Percentiles rank a stretch among this genome's conserved stretches.
These are phyloP conservation scores for Solanum appendiculatum DNA, from an alignment of 257 asterid genomes.

Conservation along the genomic window DNA sequence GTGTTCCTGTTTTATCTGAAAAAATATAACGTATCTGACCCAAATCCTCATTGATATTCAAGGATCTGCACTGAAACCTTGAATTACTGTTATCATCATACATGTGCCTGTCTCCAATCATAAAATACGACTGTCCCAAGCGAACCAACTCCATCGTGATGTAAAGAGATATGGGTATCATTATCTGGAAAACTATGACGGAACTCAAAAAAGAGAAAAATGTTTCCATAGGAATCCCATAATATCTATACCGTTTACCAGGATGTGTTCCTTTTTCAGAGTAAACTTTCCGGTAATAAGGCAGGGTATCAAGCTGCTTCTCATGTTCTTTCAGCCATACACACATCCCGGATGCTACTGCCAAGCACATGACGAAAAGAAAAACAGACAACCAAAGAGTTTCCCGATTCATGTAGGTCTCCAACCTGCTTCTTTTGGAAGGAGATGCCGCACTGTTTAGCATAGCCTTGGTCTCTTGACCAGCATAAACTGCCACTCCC, in stretches of 20 bases:
- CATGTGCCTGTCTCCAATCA: constrained; percentile 93
- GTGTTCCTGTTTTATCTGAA: constrained; percentile 94
- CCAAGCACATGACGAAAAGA: constrained; percentile 78
- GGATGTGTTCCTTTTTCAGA: constrained; percentile 38
- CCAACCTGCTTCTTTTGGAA: constrained; percentile 91
- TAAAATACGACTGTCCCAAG: constrained; percentile 94
- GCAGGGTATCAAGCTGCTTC: constrained; percentile 67
- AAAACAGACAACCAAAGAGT: constrained; percentile 88
- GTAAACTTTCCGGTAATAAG: constrained; percentile 75
- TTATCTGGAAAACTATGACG: constrained; percentile 91
- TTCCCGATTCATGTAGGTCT: constrained; percentile 92
- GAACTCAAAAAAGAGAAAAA: constrained; percentile 93
- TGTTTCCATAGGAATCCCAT: constrained; percentile 94
- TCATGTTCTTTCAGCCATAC: constrained; percentile 71
- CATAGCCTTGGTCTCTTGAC: constrained; percentile 97
- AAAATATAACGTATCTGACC: constrained; percentile 90
- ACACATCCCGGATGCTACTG: constrained; percentile 82
- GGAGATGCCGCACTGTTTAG: constrained; percentile 87
- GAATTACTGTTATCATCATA: constrained; percentile 58
- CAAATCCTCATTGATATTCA: constrained; percentile 97
- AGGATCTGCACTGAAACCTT: constrained; percentile 97
- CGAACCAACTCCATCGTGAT: constrained; percentile 99
- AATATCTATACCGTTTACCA: constrained; percentile 53
- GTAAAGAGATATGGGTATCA: constrained; percentile 96
- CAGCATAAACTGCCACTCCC: constrained; percentile 98